These are phyloP conservation scores for Wickerhamiella bombiphila DNA, from an alignment of 805 yeast genomes.

Conservation along the genomic window DNA sequence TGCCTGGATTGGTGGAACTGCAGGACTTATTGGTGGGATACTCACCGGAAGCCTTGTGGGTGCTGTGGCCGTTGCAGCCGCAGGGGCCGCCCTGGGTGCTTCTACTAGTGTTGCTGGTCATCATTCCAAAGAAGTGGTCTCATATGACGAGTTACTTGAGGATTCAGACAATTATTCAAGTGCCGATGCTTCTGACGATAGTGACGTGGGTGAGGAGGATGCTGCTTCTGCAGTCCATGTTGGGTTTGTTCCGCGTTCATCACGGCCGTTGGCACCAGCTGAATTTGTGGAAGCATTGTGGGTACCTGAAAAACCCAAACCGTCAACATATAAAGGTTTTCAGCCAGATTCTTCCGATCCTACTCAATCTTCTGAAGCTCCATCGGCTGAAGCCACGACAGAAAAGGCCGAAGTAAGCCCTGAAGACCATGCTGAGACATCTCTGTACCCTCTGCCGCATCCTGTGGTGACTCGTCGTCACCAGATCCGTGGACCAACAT, in stretches of 20 bases:
- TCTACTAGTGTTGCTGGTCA: not conserved
- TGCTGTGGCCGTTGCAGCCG: slow-evolving; percentile 1
- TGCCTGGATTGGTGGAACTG: slow-evolving; percentile 1
- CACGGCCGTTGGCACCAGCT: not conserved
- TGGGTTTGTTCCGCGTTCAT: slow-evolving; percentile 1
- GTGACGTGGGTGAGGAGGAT: slow-evolving; percentile 10
- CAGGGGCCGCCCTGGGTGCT: slow-evolving; percentile 4
- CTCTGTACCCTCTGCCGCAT: slow-evolving; percentile 54
- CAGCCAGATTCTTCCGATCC: not conserved
- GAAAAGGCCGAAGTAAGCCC: slow-evolving; percentile 3
- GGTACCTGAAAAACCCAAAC: too few species aligned
- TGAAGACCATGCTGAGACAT: slow-evolving; percentile 13
- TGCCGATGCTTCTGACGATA: slow-evolving; percentile 12
- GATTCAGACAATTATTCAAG: slow-evolving; percentile 10
- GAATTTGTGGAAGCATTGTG: not conserved
- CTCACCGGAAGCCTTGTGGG: slow-evolving; percentile 3
- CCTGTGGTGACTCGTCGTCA: slow-evolving; percentile 36
- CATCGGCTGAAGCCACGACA: slow-evolving; percentile 1
- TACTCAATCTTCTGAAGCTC: not conserved
- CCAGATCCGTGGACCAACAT: slow-evolving; percentile 39
- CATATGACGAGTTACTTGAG: not conserved
- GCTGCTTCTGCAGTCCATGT: slow-evolving; percentile 7
- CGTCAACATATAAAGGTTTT: too few species aligned
- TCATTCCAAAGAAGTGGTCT: not conserved
- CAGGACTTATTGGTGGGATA: slow-evolving; percentile 2